Evolutionary conservation across 2,329 filamentous ascomycete genomes (phyloP), one percentile per base, ranked within the genome.

Genomic region (Plenodomus tracheiphilus): DNA sequence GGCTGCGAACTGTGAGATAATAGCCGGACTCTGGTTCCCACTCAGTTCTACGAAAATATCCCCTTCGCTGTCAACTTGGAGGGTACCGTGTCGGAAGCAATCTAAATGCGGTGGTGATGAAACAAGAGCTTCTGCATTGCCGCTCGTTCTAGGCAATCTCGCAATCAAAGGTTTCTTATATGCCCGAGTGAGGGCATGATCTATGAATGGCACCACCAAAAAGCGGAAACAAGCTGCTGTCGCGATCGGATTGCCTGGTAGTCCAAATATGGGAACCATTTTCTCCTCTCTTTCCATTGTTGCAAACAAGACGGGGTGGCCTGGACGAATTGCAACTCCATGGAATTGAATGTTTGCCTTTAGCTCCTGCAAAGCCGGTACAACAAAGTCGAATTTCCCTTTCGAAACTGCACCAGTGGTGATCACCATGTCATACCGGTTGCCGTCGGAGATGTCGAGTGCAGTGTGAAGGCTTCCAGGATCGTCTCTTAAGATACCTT

Each of bases 181-280:
- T 35, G 39, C 9, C 10, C 25, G 36, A 30, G 42, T n/a, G 48
- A 39, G 11, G 40, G 47, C 34, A 25, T 25, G 10, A 25, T 34
- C 39, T 16, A 51, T n/a, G 28, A 54, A 46, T 17, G 47, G 51
- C 22, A 43, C 19, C 2, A 51, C 41, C 11, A 54, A n/a, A 30
- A 54, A 54, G 9, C 39, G 41, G 25, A 54, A 50, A 35, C 51
- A 54, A 20, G 44, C 47, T 20, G 47, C 47, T n/a, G 47, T 50
- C 10, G 51, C 51, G 4, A 50, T 46, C 22, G 51, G 43, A 34
- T 47, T 47, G 11, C 47, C 47, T 39, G 51, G 48, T 20, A 54
- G 42, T 21, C 41, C 45, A 43, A 25, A 40, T 11, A 51, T 28
- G 6, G 45, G 51, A 5, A 46, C 30, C 3, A 22, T 17, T 35